These are phyloP conservation scores for Gossypium aridum DNA, from an alignment of 441 rosid genomes.

Conservation along the genomic window DNA sequence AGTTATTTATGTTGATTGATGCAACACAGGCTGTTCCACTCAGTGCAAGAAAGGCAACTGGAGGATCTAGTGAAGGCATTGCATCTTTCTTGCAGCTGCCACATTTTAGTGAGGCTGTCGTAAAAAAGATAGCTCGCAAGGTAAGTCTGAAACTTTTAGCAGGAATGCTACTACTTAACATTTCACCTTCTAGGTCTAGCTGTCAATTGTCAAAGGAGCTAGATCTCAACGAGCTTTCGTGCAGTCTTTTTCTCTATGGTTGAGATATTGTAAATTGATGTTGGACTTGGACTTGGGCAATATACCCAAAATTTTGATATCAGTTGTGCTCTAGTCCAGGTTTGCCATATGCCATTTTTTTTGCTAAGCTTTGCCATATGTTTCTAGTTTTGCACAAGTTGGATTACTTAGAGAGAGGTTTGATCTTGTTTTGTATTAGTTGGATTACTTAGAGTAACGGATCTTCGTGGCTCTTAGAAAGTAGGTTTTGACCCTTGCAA, in stretches of 20 bases:
- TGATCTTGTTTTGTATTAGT: neutral
- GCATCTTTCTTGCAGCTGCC: slow-evolving; percentile 96
- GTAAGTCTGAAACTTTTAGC: slow-evolving; percentile 23
- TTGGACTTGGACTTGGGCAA: neutral
- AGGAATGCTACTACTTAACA: slow-evolving; percentile 2
- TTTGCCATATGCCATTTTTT: neutral
- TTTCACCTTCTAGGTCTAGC: slow-evolving; percentile 3
- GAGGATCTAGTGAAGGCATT: slow-evolving; percentile 81
- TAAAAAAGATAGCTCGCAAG: slow-evolving; percentile 91
- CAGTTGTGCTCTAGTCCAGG: neutral
- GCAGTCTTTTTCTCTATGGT: neutral
- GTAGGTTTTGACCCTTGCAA: neutral
- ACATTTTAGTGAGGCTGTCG: slow-evolving; percentile 65
- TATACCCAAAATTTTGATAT: neutral
- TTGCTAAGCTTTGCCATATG: too few relatives aligned
- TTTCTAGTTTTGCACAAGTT: neutral
- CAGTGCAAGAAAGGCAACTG: slow-evolving; percentile 81
- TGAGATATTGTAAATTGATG: neutral
- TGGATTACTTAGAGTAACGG: neutral
- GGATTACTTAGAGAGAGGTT: neutral
- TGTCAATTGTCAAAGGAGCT: neutral
- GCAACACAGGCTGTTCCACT: slow-evolving; percentile 85
- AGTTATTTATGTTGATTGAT: slow-evolving; percentile 11
- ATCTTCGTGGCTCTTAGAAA: neutral
- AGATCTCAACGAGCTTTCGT: neutral